Conservation (phyloP, 2,329 filamentous ascomycete species). For the Onygena corvina region DNA sequence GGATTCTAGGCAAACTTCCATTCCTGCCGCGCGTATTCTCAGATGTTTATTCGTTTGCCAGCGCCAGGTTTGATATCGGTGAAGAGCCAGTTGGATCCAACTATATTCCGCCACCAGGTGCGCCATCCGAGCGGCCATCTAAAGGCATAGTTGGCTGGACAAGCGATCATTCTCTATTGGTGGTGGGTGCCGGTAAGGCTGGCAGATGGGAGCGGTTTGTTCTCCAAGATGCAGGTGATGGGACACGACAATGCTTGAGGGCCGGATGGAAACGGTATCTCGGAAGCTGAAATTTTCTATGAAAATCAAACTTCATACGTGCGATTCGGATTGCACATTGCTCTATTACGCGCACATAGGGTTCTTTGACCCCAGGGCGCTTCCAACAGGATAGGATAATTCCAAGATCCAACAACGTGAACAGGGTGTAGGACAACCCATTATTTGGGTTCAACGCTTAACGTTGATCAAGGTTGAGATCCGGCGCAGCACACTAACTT, state of each 20-base stretch:
- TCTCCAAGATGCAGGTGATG: conserved; percentile 55
- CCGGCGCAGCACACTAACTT: too few species aligned
- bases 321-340: background rate
- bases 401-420: too few species aligned
- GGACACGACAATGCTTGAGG: conserved; percentile 52
- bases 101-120: conserved; percentile 40
- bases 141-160: conserved; percentile 84
- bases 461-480: too few species aligned
- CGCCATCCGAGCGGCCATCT: conserved; percentile 48
- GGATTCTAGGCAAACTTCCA: conserved; percentile 69
- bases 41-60: conserved; percentile 77
- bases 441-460: too few species aligned
- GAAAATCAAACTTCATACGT: background rate
- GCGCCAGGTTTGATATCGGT: conserved; percentile 68
- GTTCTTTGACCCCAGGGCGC: too few species aligned
- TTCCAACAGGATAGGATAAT: too few species aligned
- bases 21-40: conserved; percentile 78
- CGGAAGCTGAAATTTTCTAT: conserved; percentile 25
- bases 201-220: conserved; percentile 81
- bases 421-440: too few species aligned
- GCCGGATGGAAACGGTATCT: conserved; percentile 78
- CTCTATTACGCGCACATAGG: background rate
- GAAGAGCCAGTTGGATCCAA: conserved; percentile 47
- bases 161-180: conserved; percentile 58
- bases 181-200: conserved; percentile 67